A percentile compares a stretch with the other conserved stretches of the same genome.
phyloP scores from a whole-genome alignment of 1,284 basidiomycete genomes.

The Pisolithus thermaeus region DNA sequence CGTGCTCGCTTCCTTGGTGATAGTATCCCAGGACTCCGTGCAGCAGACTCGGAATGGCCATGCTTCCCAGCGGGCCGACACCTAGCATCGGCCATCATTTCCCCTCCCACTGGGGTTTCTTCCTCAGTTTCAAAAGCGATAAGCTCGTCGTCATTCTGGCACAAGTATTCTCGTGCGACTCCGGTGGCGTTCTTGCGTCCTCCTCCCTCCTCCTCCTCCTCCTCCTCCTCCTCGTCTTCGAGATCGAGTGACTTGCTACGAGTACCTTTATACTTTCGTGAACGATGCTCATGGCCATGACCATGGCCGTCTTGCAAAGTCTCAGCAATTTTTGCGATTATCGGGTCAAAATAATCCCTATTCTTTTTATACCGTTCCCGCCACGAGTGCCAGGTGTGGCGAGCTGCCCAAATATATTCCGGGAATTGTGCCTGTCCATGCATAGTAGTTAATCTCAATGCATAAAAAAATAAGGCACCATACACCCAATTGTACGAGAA shows the following conservation, averaged over 20 bases:
- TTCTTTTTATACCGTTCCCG: constrained; percentile 46
- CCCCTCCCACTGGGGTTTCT: not conserved
- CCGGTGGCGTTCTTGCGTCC: not conserved
- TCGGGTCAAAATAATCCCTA: constrained; percentile 32
- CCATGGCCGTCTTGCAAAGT: constrained; percentile 16
- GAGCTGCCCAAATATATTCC: constrained; percentile 38
- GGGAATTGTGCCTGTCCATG: constrained; percentile 14
- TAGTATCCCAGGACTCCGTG: not conserved
- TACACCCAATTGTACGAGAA: constrained; percentile 35
- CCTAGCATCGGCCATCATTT: not conserved
- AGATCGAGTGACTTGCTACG: constrained; percentile 4
- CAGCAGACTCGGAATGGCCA: constrained; percentile 5
- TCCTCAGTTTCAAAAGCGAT: not conserved
- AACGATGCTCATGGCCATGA: constrained; percentile 20
- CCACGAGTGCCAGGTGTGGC: constrained; percentile 52
- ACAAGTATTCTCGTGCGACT: constrained; percentile 1
- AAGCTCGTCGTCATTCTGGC: constrained; percentile 3
- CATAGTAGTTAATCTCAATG: not conserved
- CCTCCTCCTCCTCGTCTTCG: constrained; percentile 8
- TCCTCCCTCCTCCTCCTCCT: not conserved
- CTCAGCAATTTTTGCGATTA: constrained; percentile 29
- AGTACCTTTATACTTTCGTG: constrained; percentile 1
- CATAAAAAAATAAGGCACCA: not conserved
- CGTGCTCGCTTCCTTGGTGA: constrained; percentile 14
- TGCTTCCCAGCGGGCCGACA: constrained; percentile 9